These are phyloP conservation scores for Cladorrhinum sp. DNA, from an alignment of 2,329 filamentous ascomycete species.

Conservation along the genomic window DNA sequence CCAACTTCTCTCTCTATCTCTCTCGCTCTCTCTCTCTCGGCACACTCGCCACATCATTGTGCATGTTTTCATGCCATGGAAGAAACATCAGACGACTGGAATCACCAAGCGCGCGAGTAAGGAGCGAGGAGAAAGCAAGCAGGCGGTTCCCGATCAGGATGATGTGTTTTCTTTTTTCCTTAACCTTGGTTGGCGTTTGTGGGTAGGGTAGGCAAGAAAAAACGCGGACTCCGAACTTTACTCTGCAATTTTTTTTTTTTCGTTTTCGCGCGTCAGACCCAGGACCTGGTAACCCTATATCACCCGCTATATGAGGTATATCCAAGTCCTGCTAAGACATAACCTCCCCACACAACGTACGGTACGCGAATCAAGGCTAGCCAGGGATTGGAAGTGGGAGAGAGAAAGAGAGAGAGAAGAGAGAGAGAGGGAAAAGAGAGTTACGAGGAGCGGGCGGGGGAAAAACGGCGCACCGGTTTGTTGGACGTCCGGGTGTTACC, in stretches of 20 bases:
- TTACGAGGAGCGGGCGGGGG: background rate
- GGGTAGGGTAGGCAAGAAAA: background rate
- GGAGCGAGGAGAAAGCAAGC: too few relatives aligned
- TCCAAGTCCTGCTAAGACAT: conserved; percentile 14
- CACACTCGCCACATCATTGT: background rate
- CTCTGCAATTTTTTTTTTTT: too few relatives aligned
- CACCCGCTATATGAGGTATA: conserved; percentile 21
- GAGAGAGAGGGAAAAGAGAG: background rate
- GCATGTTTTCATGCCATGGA: background rate
- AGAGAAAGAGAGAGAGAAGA: background rate
- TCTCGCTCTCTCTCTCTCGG: too few relatives aligned
- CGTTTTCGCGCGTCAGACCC: conserved; percentile 18
- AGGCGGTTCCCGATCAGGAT: too few relatives aligned
- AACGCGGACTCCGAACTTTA: background rate
- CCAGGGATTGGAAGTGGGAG: background rate
- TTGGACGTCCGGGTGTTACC: too few relatives aligned
- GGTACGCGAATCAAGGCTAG: background rate
- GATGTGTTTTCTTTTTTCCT: too few relatives aligned
- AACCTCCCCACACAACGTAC: too few relatives aligned
- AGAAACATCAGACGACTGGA: background rate
- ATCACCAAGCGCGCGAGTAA: too few relatives aligned
- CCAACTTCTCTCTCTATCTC: background rate
- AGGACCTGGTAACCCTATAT: conserved; percentile 15
- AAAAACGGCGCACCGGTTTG: background rate
- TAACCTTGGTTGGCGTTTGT: background rate